Evolutionary conservation across 345 rosid genomes (phyloP), one percentile per base, ranked within the genome.

Genomic region (Salix caprea): DNA sequence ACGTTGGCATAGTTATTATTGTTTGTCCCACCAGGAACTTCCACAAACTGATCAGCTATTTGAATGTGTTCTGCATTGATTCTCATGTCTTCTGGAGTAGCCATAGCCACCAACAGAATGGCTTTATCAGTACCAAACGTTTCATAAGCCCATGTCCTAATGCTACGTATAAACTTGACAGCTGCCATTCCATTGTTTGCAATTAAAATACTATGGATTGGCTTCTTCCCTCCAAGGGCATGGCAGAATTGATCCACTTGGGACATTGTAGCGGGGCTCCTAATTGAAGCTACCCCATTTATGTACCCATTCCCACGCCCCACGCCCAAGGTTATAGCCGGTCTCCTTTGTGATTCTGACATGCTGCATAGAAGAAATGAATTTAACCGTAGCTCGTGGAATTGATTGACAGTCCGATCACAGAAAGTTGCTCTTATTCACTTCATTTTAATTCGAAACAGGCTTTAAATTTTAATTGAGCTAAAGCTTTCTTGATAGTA

Each of bases 151-250:
- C 99, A 96, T 37, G 97, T 89, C 79, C 99, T 88, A 79, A 94
- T 73, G 75, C 99, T 94, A 19, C 99, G 94, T 18, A 96, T 96
- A 77, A 96, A 96, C 87, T 96, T 96, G 74, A 96, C 99, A 80
- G 99, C 98, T 15, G 99, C 99, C 99, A 96, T 96, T 83, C 98
- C 99, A 87, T 96, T 96, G 86, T 96, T 96, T 16, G 99, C 90
- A 10, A 96, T 90, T 83, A 96, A 84, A 83, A 96, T 91, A 83
- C 98, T 96, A 71, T 91, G 98, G 36, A 96, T 88, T 67, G 97
- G 95, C 82, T 71, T 90, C 65, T 91, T 81, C 79, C 99, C 99
- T 70, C 94, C 91, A 64, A 96, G 97, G 50, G 96, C 85, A 82
- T 73, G 78, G 84, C 98, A 94, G 79, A 96, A 96, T 69, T 89